Percentiles rank a stretch among this genome's conserved stretches.
These are phyloP conservation scores for Labyrinthula sp. DNA, from an alignment of 352 stramenopile species.

Conservation along the genomic window DNA sequence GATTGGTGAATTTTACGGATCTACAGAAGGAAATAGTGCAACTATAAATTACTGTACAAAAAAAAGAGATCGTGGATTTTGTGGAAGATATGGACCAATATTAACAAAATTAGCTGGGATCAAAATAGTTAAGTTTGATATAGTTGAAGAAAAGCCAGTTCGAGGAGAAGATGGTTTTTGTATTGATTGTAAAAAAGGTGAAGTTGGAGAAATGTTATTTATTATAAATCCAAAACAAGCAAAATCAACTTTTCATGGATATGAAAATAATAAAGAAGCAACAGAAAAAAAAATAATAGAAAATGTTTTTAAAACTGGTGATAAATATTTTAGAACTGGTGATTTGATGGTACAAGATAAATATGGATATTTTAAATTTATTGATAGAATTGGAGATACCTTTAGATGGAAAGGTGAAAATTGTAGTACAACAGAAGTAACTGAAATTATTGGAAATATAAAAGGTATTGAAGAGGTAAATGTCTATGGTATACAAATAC, in stretches of 20 bases:
- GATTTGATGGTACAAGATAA: constrained; percentile 59
- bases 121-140: constrained; percentile 51
- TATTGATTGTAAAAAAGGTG: constrained; percentile 27
- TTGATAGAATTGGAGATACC: constrained; percentile 67
- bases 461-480: constrained; percentile 42
- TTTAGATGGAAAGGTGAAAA: constrained; percentile 80
- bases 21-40: constrained; percentile 57
- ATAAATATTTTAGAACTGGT: constrained; percentile 65
- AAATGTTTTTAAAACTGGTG: constrained; percentile 47
- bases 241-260: constrained; percentile 52
- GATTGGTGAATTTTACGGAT: constrained; percentile 70
- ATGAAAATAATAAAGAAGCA: constrained; percentile 52
- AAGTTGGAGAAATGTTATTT: constrained; percentile 36
- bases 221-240: constrained; percentile 50
- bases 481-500: constrained; percentile 32
- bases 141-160: constrained; percentile 49
- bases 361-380: constrained; percentile 54
- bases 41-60: constrained; percentile 52
- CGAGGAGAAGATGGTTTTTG: constrained; percentile 40
- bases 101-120: constrained; percentile 41
- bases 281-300: constrained; percentile 57
- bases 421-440: constrained; percentile 63
- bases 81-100: constrained; percentile 44
- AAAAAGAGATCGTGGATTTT: constrained; percentile 42
- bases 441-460: constrained; percentile 50